Conservation (phyloP, 75 land plant genomes). For the Isoetes taiwanensis region DNA sequence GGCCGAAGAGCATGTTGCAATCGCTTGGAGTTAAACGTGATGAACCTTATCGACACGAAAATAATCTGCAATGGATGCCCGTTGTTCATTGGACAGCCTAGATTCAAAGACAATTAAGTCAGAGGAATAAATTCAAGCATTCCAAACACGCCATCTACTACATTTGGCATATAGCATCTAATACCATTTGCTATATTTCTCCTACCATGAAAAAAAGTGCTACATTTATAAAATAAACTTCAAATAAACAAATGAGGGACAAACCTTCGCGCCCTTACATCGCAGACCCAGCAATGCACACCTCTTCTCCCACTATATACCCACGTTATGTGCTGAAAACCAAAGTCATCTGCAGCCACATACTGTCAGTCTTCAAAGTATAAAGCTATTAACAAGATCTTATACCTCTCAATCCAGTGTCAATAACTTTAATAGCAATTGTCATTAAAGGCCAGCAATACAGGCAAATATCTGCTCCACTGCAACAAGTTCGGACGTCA, state of each 20-base stretch:
- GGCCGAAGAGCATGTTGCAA: too few relatives aligned
- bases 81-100: slow-evolving; percentile 83
- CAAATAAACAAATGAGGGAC: not conserved
- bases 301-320: slow-evolving; percentile 99
- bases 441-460: slow-evolving; percentile 99
- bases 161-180: too few relatives aligned
- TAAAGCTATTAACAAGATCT: not conserved
- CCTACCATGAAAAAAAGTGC: not conserved
- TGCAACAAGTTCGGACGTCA: slow-evolving; percentile 87
- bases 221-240: not conserved
- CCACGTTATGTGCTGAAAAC: slow-evolving; percentile 94
- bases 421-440: slow-evolving; percentile 89
- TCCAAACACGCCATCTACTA: too few relatives aligned
- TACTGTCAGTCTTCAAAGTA: not conserved
- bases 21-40: too few relatives aligned
- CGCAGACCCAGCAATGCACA: slow-evolving; percentile 99
- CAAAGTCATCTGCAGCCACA: slow-evolving; percentile 77
- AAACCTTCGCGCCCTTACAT: slow-evolving; percentile 86
- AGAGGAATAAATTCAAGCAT: too few relatives aligned
- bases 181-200: not conserved
- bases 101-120: slow-evolving; percentile 9
- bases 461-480: slow-evolving; percentile 86
- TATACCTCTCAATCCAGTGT: slow-evolving; percentile 79
- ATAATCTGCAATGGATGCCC: slow-evolving; percentile 76
- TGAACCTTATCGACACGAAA: slow-evolving; percentile 88